A percentile compares a stretch with the other conserved stretches of the same genome.
Conservation (phyloP, 768 basidiomycete species). For the Auricularia cornea region DNA sequence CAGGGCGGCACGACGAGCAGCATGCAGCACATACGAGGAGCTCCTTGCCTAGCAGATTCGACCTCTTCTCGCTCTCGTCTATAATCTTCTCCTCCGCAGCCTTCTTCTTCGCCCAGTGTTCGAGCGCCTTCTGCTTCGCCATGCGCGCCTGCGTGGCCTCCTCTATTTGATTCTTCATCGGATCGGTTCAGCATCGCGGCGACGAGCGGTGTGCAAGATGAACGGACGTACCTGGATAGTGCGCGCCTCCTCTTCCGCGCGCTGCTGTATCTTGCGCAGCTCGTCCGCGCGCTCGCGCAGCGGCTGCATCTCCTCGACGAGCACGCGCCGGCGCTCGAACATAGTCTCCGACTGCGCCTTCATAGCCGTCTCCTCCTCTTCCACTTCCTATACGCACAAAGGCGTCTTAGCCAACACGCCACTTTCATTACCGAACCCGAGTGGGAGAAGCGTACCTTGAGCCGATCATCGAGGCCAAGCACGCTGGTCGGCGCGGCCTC, state of each 20-base stretch:
- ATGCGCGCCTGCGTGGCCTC: constrained; percentile 42
- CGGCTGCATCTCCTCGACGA: constrained; percentile 38
- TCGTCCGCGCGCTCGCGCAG: constrained; percentile 37
- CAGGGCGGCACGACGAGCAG: neutral
- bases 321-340: constrained; percentile 33
- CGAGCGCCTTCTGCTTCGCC: constrained; percentile 38
- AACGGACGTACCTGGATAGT: constrained; percentile 37
- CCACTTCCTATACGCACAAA: constrained; percentile 47
- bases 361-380: constrained; percentile 41
- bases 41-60: constrained; percentile 49
- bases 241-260: constrained; percentile 32
- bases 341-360: constrained; percentile 43
- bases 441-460: constrained; percentile 35
- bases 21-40: constrained; percentile 40
- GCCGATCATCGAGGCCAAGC: constrained; percentile 45
- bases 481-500: constrained; percentile 62
- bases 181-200: constrained; percentile 3
- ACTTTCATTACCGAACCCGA: neutral
- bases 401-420: no score
- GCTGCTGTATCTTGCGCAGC: constrained; percentile 32
- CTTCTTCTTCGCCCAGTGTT: constrained; percentile 37
- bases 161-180: constrained; percentile 39
- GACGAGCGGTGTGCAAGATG: neutral
- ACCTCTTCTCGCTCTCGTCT: constrained; percentile 37
- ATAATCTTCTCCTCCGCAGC: constrained; percentile 23